Percentiles rank a stretch among this genome's conserved stretches.
These are phyloP conservation scores for Lachnellula subtilissima DNA, from an alignment of 2,329 filamentous ascomycete species.

Conservation along the genomic window DNA sequence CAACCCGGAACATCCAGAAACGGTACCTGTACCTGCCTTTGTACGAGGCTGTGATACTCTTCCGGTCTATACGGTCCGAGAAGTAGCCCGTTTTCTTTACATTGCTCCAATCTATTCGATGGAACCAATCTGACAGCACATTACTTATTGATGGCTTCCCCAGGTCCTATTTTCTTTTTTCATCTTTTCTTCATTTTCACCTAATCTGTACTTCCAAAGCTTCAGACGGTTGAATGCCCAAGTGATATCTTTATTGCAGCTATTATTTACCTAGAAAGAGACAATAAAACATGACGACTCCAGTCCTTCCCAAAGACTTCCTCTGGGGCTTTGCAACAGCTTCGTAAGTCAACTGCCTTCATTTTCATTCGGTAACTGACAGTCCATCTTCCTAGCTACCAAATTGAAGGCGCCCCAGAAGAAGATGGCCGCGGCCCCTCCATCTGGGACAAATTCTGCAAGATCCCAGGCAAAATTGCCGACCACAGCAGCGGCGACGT, in stretches of 20 bases:
- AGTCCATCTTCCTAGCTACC: constrained; percentile 55
- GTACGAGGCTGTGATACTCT: constrained; percentile 14
- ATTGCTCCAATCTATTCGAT: background rate
- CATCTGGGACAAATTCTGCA: constrained; percentile 89
- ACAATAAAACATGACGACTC: constrained; percentile 39
- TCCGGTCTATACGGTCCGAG: constrained; percentile 26
- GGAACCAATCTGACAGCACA: constrained; percentile 1
- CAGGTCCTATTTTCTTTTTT: background rate
- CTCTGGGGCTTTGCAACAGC: constrained; percentile 78
- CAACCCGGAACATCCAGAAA: constrained; percentile 11
- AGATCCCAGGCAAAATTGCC: constrained; percentile 75
- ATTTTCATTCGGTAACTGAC: background rate
- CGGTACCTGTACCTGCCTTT: constrained; percentile 6
- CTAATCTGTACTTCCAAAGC: constrained; percentile 4
- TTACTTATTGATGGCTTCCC: background rate
- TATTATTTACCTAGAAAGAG: constrained; percentile 4
- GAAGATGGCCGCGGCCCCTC: constrained; percentile 75
- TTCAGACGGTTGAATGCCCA: background rate
- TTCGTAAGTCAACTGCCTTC: constrained; percentile 46
- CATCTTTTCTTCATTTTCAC: background rate
- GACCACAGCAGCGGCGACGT: constrained; percentile 69
- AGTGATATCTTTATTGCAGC: background rate
- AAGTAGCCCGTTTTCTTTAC: constrained; percentile 3
- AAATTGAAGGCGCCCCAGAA: constrained; percentile 73
- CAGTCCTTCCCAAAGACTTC: constrained; percentile 61